Base-by-base conservation (phyloP, 306 rosid species). In the Vicia faba region DNA sequence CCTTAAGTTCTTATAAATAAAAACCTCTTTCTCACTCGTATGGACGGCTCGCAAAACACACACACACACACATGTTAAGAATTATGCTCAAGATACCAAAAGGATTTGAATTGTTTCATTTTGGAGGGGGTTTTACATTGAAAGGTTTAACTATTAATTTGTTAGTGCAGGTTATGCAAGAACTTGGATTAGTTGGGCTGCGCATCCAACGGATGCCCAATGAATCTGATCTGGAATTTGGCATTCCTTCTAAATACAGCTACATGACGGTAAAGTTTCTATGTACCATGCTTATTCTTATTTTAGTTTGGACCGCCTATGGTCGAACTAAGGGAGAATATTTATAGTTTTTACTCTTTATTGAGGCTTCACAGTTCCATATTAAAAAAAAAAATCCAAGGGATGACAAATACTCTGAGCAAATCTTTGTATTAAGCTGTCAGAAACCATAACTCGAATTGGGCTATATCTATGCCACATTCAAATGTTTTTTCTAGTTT, bases 121-220 rank as follows among this genome's bases (percentile, higher is more conserved):
- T 62, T 16, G 23, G 25, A 28, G 44, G 23, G 0, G 18, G 26
- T 28, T 16, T 60, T 64, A 39, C 58, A 28, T 5, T 41, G 23
- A 28, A 41, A 44, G 51, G 43, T 65, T 46, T 65, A 66, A 20
- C 67, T 20, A 1, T 5, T 49, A 29, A 19, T 63, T 68, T 71
- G 70, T 64, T 39, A 39, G 61, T 83, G 49, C 79, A 93, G 99
- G 97, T 93, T 77, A 90, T 93, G 97, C 97, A 88, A 83, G 99
- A 93, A 72, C 74, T 93, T 48, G 96, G 97, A 45, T 78, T 93
- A 72, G 81, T 93, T 64, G 96, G 99, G 44, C 80, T 93, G 81
- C 90, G 97, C 62, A 93, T 93, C 86, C 99, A 93, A 71, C 96
- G 97, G 44, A 93, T 93, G 99, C 90, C 99, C 31, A 90, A 67